Conservation (phyloP, 306 rosid species). For the Rubus parviflorus region DNA sequence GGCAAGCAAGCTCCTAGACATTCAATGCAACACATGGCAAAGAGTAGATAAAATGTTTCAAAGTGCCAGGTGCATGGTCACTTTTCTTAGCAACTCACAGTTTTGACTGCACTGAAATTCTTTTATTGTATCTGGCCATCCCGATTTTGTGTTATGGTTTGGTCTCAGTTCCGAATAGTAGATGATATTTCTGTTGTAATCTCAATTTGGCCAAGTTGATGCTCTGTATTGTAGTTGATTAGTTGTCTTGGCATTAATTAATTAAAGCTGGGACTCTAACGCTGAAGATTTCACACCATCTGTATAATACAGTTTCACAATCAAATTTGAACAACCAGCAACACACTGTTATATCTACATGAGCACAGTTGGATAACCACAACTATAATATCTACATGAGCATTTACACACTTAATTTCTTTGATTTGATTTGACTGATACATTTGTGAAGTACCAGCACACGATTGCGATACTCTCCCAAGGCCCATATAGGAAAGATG, state of each 20-base stretch:
- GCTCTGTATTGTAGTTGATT: background rate
- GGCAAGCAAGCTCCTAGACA: constrained; percentile 77
- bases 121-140: background rate
- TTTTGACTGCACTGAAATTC: constrained; percentile 30
- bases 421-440: background rate
- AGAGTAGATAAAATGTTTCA: constrained; percentile 76
- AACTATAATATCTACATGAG: background rate
- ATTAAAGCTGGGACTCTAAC: background rate
- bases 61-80: constrained; percentile 65
- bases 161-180: background rate
- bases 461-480: constrained; percentile 41
- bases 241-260: background rate
- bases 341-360: background rate
- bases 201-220: constrained; percentile 7
- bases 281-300: constrained; percentile 4
- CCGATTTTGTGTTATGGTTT: constrained; percentile 23
- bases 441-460: constrained; percentile 23
- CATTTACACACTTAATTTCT: background rate
- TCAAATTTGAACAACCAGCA: background rate
- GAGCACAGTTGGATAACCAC: background rate
- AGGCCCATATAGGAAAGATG: background rate
- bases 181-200: background rate
- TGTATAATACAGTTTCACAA: background rate
- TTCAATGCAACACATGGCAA: constrained; percentile 75
- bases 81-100: constrained; percentile 76